phyloP scores from a whole-genome alignment of 305 asterid species.

The Fraxinus albicans region DNA sequence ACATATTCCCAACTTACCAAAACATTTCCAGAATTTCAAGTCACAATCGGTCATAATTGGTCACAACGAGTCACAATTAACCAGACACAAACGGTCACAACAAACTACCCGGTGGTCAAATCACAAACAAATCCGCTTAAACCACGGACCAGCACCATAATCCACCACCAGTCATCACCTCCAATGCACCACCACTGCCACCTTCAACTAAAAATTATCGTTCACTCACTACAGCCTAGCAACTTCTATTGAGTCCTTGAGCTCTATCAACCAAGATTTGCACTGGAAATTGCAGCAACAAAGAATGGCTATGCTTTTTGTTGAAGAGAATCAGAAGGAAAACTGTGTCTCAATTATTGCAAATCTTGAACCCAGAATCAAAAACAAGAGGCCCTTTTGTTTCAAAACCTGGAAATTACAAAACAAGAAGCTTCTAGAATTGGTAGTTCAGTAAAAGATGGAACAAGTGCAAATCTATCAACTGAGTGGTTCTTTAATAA shows the following conservation, averaged over 20 bases:
- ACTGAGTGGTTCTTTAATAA: slow-evolving; percentile 56
- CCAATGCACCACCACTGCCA: too few species aligned
- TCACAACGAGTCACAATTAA: too few species aligned
- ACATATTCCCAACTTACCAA: too few species aligned
- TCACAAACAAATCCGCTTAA: too few species aligned
- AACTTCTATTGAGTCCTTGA: slow-evolving; percentile 71
- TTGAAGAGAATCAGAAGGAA: slow-evolving; percentile 33
- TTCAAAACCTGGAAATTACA: slow-evolving; percentile 53
- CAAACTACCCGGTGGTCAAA: too few species aligned
- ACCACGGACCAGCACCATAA: too few species aligned
- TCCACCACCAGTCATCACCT: too few species aligned
- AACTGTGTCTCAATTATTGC: slow-evolving; percentile 8
- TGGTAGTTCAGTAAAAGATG: slow-evolving; percentile 32
- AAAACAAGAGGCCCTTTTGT: slow-evolving; percentile 64
- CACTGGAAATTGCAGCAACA: slow-evolving; percentile 62
- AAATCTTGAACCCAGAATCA: slow-evolving; percentile 20
- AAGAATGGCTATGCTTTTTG: slow-evolving; percentile 58
- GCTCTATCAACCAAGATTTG: neutral
- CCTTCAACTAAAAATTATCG: too few species aligned
- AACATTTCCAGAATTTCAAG: too few species aligned
- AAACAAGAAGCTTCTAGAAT: slow-evolving; percentile 19
- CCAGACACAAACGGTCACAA: too few species aligned
- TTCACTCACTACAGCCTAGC: slow-evolving; percentile 37
- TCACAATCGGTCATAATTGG: too few species aligned
- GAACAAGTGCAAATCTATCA: slow-evolving; percentile 31